Evolutionary conservation across 2,329 filamentous ascomycete species (phyloP).

Genomic region (Talaromyces sp.): DNA sequence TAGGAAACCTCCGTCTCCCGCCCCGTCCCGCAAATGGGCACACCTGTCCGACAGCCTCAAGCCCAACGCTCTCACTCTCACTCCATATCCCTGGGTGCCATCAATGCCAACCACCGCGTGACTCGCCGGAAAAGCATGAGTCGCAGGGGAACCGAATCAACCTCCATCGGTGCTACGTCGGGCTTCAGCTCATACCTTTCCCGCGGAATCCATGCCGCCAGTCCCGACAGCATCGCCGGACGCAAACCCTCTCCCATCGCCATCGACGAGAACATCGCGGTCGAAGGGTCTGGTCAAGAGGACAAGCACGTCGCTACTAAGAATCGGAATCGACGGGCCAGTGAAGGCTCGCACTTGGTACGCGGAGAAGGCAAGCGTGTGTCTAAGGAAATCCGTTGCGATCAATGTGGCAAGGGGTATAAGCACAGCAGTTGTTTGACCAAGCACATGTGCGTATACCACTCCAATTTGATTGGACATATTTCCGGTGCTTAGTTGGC

Average conservation of each 20-base stretch:
- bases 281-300: slow-evolving; percentile 47
- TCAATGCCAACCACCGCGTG: slow-evolving; percentile 78
- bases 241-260: slow-evolving; percentile 38
- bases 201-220: slow-evolving; percentile 34
- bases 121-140: slow-evolving; percentile 90
- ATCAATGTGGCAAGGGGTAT: slow-evolving; percentile 98
- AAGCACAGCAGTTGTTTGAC: slow-evolving; percentile 99
- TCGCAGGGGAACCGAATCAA: slow-evolving; percentile 59
- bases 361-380: slow-evolving; percentile 76
- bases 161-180: slow-evolving; percentile 44
- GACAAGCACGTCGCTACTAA: slow-evolving; percentile 45
- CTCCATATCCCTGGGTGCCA: slow-evolving; percentile 68
- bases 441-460: slow-evolving; percentile 93
- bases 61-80: slow-evolving; percentile 74
- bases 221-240: slow-evolving; percentile 22
- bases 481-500: slow-evolving; percentile 36
- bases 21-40: slow-evolving; percentile 60
- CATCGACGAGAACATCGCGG: slow-evolving; percentile 27
- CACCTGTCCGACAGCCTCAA: slow-evolving; percentile 52
- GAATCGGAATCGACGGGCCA: slow-evolving; percentile 61
- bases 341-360: slow-evolving; percentile 76
- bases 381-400: slow-evolving; percentile 84
- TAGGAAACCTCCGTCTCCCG: slow-evolving; percentile 53
- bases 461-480: slow-evolving; percentile 19
- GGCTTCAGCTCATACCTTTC: slow-evolving; percentile 37